A percentile compares a stretch with the other conserved stretches of the same genome.
These are phyloP conservation scores for Trypethelium eluteriae DNA, from an alignment of 495 filamentous ascomycete genomes.

Conservation along the genomic window DNA sequence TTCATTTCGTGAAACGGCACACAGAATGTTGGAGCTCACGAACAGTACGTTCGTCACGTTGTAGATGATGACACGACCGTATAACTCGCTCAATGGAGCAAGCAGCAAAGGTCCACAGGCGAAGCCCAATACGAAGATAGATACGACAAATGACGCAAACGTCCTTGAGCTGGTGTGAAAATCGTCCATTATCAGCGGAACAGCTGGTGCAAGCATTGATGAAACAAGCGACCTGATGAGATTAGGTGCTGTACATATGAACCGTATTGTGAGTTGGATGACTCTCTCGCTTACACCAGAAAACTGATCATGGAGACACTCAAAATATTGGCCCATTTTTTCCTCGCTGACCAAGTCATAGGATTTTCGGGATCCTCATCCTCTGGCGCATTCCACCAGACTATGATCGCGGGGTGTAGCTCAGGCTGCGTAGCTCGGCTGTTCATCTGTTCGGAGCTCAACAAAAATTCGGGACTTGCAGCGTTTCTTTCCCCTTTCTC, in stretches of 20 bases:
- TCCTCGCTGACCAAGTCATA: conserved; percentile 26
- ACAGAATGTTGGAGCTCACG: conserved; percentile 40
- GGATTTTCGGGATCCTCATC: conserved; percentile 32
- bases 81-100: conserved; percentile 51
- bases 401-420: conserved; percentile 11
- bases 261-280: not conserved
- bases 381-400: conserved; percentile 24
- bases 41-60: conserved; percentile 48
- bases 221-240: conserved; percentile 27
- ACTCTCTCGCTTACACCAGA: conserved; percentile 19
- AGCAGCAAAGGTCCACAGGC: conserved; percentile 53
- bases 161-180: conserved; percentile 23
- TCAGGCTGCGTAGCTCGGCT: not conserved
- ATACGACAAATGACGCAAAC: conserved; percentile 40
- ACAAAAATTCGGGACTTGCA: not conserved
- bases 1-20: conserved; percentile 38
- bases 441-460: not conserved
- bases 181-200: conserved; percentile 24
- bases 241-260: not conserved
- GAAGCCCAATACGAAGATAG: conserved; percentile 46
- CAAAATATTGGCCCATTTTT: conserved; percentile 27
- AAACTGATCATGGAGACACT: conserved; percentile 29
- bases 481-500: not conserved
- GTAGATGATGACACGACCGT: conserved; percentile 48
- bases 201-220: conserved; percentile 32